Conservation (phyloP, 371 early-diverging fungal genomes). For the Saksenaea vasiformis region DNA sequence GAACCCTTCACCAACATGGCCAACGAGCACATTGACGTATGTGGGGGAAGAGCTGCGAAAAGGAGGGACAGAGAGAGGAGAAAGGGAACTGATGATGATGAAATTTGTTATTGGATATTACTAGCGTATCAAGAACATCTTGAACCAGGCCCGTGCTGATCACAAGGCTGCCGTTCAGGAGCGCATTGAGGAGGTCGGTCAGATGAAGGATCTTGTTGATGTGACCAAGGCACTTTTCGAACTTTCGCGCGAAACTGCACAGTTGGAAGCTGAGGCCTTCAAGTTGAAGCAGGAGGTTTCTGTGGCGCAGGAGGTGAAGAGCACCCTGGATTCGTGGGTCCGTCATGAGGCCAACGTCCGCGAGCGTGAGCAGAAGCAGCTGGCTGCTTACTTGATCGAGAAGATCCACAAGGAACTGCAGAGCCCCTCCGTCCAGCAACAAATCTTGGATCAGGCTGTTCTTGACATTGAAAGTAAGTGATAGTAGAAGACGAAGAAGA, state of each 20-base stretch:
- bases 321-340: constrained; percentile 93
- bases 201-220: constrained; percentile 91
- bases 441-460: constrained; percentile 60
- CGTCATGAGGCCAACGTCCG: constrained; percentile 93
- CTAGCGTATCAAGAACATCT: constrained; percentile 75
- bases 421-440: constrained; percentile 76
- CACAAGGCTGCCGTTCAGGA: constrained; percentile 90
- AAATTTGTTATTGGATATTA: not conserved
- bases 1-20: constrained; percentile 91
- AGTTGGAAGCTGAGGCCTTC: constrained; percentile 91
- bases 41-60: constrained; percentile 14
- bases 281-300: constrained; percentile 91
- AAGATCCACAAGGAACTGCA: constrained; percentile 79
- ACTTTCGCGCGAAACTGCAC: constrained; percentile 93
- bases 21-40: constrained; percentile 74
- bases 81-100: not conserved
- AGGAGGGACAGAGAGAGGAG: not conserved
- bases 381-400: constrained; percentile 85
- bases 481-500: not conserved
- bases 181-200: constrained; percentile 86
- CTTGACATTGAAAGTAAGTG: constrained; percentile 55
- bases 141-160: constrained; percentile 85
- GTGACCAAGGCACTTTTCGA: constrained; percentile 92
- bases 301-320: constrained; percentile 83
- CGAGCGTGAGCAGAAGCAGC: constrained; percentile 90